Evolutionary conservation across 1,284 basidiomycete genomes (phyloP).

Genomic region (Trametes hirsuta): DNA sequence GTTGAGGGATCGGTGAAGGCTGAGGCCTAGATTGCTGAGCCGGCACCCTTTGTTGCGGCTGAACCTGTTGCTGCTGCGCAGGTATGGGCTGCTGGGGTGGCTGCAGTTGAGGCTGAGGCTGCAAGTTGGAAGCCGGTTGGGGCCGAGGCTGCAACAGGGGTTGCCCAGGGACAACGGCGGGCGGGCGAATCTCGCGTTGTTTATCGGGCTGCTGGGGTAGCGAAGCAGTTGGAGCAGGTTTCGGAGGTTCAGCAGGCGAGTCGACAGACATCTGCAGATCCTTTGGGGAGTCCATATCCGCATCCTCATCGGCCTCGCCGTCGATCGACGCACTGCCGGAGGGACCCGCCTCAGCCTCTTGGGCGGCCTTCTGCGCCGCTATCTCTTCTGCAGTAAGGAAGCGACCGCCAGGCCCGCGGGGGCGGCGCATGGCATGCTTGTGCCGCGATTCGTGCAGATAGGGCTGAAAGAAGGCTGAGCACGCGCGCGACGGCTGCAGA

Average conservation of each 20-base stretch:
- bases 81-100: constrained; percentile 18
- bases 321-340: constrained; percentile 35
- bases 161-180: constrained; percentile 16
- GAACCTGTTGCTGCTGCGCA: constrained; percentile 30
- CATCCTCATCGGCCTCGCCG: constrained; percentile 42
- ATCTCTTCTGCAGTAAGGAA: constrained; percentile 97
- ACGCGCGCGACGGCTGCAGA: neutral
- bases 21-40: constrained; percentile 22
- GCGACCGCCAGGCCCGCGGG: constrained; percentile 93
- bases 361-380: constrained; percentile 67
- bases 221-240: constrained; percentile 8
- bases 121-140: constrained; percentile 22
- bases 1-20: constrained; percentile 22
- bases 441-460: constrained; percentile 98
- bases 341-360: constrained; percentile 34
- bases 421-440: constrained; percentile 96
- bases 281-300: constrained; percentile 33
- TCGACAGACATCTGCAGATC: constrained; percentile 32
- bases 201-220: constrained; percentile 23
- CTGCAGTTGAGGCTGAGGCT: constrained; percentile 22
- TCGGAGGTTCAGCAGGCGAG: constrained; percentile 28
- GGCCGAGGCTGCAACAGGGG: constrained; percentile 29
- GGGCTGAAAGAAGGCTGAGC: constrained; percentile 57
- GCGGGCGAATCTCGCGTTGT: constrained; percentile 18
- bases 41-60: constrained; percentile 14